Conservation (phyloP, 345 rosid genomes). For the Citrus trifoliata region DNA sequence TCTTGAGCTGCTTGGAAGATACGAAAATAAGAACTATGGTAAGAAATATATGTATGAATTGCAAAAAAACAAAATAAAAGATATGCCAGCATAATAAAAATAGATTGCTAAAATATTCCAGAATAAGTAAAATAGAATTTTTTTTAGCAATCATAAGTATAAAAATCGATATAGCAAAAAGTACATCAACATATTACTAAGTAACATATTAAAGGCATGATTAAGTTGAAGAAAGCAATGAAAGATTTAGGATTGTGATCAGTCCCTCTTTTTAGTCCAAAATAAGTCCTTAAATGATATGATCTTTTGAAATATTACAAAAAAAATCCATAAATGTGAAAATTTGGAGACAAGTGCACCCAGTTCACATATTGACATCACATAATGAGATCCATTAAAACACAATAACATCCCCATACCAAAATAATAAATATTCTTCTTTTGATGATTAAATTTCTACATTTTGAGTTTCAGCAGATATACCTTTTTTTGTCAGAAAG, state of each 20-base stretch:
- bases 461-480: neutral
- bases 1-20: conserved; percentile 51
- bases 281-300: neutral
- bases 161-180: neutral
- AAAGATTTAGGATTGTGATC: neutral
- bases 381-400: neutral
- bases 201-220: neutral
- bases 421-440: neutral
- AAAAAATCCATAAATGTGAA: neutral
- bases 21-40: neutral
- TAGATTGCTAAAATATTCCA: neutral
- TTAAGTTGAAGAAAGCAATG: neutral
- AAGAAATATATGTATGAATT: neutral
- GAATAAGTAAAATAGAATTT: neutral
- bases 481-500: neutral
- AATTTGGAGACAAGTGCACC: neutral
- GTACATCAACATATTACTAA: neutral
- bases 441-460: neutral
- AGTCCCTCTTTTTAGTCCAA: too few species aligned
- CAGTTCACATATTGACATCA: neutral
- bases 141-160: neutral
- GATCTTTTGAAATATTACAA: neutral
- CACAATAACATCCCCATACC: neutral
- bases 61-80: neutral
- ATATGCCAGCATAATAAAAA: neutral